These are phyloP conservation scores for Clonostachys sp. DNA, from an alignment of 2,329 filamentous ascomycete genomes.

Conservation along the genomic window DNA sequence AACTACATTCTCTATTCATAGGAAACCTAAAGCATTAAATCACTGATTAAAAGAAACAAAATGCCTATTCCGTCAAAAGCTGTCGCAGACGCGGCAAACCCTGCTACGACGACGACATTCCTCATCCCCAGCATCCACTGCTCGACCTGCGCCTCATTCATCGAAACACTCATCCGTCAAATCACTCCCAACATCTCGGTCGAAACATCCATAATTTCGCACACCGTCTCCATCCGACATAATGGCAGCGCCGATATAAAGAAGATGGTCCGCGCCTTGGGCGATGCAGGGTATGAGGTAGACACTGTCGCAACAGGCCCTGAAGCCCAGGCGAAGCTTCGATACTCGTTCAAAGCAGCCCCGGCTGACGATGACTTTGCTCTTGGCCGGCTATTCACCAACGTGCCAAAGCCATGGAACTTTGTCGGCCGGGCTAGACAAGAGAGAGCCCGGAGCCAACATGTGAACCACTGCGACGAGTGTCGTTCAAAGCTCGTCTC, in stretches of 20 bases:
- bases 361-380: constrained; percentile 1
- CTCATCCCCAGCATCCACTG: constrained; percentile 3
- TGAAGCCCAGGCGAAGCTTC: not conserved
- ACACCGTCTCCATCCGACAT: constrained; percentile 49
- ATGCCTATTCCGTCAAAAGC: too few relatives aligned
- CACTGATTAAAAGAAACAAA: too few relatives aligned
- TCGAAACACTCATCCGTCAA: not conserved
- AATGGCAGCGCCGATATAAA: constrained; percentile 22
- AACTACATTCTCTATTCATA: too few relatives aligned
- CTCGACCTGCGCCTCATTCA: constrained; percentile 1
- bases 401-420: not conserved
- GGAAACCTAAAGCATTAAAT: too few relatives aligned
- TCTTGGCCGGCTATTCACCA: not conserved
- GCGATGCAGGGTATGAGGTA: constrained; percentile 55
- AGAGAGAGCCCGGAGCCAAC: not conserved
- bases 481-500: not conserved
- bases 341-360: not conserved
- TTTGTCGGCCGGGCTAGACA: not conserved
- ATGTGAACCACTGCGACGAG: not conserved
- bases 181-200: not conserved
- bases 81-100: too few relatives aligned
- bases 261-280: constrained; percentile 30
- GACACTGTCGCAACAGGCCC: constrained; percentile 31
- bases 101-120: not conserved
- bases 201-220: constrained; percentile 19